Base-by-base conservation (phyloP, 1,284 basidiomycete species). In the Neolentinus lepideus region DNA sequence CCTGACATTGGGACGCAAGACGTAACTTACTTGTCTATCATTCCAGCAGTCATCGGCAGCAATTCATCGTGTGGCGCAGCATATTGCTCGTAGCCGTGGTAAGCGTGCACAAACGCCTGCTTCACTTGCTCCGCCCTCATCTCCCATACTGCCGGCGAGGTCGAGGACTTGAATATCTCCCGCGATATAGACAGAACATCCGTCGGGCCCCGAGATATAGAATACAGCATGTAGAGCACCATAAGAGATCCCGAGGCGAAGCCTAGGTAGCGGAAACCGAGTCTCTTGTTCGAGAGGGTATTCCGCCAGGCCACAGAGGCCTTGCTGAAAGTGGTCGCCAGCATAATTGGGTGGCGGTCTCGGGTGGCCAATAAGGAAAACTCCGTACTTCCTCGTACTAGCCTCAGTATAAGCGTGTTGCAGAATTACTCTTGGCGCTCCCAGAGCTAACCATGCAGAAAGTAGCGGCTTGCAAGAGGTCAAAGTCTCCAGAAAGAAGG, bases 61-160 rank as follows among this genome's bases (percentile, higher is more conserved):
- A 89, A 64, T 64, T 90, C 87, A 57, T 90, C 87, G 26, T 74
- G 72, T 8, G 81, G 80, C 3, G 74, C 72, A 0, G 85, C 84
- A 60, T 78, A 74, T 31, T 63, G 62, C 61, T 82, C 76, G 61
- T 88, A 90, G 1, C 79, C 83, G 36, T 70, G 66, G 61, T 87
- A 90, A 0, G 85, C 84, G 66, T 87, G 81, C 36, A 73, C 51
- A 64, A 87, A 88, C 0, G 85, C 83, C 11, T 71, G 56, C 64
- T 77, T 84, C 25, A 88, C 84, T 48, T 75, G 69, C 8, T 72
- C 67, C 0, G 86, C 84, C 26, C 82, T 71, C n/a, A 68, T 65
- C 11, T 72, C 66, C 84, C 85, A 88, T 1, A 72, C 61, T 14
- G 67, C 61, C 6, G 64, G 65, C 57, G 66, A 65, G 59, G 27